Evolutionary conservation across 345 rosid genomes (phyloP).

Genomic region (Populus nigra): DNA sequence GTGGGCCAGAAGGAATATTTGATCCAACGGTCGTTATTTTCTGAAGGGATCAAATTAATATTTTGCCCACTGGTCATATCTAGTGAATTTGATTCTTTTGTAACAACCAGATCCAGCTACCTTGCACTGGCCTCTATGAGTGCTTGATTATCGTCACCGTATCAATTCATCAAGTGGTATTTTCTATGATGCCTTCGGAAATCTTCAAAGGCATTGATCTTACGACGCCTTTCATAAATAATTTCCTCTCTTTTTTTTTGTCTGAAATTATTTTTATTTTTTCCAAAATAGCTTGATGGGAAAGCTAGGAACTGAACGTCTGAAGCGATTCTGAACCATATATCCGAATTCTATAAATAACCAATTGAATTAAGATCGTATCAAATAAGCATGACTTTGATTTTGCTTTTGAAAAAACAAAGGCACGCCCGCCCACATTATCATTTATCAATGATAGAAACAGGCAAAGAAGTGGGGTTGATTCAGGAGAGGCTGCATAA

Average conservation of each 20-base stretch:
- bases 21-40: constrained; percentile 4
- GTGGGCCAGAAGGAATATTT: constrained; percentile 6
- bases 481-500: neutral
- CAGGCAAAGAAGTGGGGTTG: neutral
- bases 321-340: neutral
- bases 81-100: constrained; percentile 10
- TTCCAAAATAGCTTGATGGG: neutral
- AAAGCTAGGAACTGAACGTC: neutral
- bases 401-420: no score
- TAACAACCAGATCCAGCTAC: constrained; percentile 5
- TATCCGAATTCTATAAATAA: no score
- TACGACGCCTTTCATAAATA: neutral
- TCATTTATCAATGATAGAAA: no score
- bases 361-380: no score
- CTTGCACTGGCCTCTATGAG: neutral
- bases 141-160: neutral
- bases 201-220: no score
- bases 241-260: neutral
- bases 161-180: neutral
- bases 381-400: no score
- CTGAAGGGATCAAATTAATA: neutral
- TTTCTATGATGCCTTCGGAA: neutral
- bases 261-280: no score
- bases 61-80: constrained; percentile 4
- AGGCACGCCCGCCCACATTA: no score